Percentiles rank a stretch among this genome's conserved stretches.
Conservation (phyloP, 2,329 filamentous ascomycete genomes). For the Aspergillus fischeri region DNA sequence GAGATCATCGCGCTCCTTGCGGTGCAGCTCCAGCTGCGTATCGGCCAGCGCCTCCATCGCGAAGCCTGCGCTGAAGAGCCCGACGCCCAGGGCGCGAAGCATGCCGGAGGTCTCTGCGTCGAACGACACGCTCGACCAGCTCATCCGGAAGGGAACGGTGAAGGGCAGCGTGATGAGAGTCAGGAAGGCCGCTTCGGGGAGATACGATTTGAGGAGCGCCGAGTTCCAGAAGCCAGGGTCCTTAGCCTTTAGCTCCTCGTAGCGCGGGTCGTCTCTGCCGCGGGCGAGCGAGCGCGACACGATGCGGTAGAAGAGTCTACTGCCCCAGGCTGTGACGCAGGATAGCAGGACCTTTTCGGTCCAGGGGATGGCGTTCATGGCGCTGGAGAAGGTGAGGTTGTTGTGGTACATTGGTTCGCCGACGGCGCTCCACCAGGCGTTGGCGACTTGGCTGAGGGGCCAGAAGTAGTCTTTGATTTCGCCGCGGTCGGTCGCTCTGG, state of each 20-base stretch:
- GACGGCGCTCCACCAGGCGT: conserved; percentile 59
- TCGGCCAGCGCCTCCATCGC: conserved; percentile 56
- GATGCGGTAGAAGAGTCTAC: conserved; percentile 54
- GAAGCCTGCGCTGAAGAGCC: conserved; percentile 54
- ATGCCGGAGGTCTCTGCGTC: conserved; percentile 17
- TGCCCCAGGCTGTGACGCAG: conserved; percentile 56
- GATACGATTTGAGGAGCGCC: conserved; percentile 51
- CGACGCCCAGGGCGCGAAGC: conserved; percentile 46
- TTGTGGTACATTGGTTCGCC: conserved; percentile 48
- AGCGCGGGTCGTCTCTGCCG: conserved; percentile 55
- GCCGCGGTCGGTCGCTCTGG: conserved; percentile 50
- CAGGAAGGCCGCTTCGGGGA: conserved; percentile 56
- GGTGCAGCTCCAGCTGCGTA: conserved; percentile 51
- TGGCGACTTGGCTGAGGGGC: conserved; percentile 52
- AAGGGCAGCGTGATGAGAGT: conserved; percentile 56
- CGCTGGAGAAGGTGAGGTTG: conserved; percentile 44
- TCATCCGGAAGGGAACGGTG: conserved; percentile 49
- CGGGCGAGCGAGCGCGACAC: conserved; percentile 47
- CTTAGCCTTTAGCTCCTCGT: conserved; percentile 47
- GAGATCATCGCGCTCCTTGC: conserved; percentile 41
- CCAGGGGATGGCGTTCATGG: conserved; percentile 48
- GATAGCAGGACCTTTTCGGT: conserved; percentile 54
- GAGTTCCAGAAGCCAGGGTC: conserved; percentile 56
- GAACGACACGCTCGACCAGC: conserved; percentile 27
- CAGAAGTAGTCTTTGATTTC: conserved; percentile 61